Conservation (phyloP, 495 filamentous ascomycete species). For the Amniculicola lignicola region DNA sequence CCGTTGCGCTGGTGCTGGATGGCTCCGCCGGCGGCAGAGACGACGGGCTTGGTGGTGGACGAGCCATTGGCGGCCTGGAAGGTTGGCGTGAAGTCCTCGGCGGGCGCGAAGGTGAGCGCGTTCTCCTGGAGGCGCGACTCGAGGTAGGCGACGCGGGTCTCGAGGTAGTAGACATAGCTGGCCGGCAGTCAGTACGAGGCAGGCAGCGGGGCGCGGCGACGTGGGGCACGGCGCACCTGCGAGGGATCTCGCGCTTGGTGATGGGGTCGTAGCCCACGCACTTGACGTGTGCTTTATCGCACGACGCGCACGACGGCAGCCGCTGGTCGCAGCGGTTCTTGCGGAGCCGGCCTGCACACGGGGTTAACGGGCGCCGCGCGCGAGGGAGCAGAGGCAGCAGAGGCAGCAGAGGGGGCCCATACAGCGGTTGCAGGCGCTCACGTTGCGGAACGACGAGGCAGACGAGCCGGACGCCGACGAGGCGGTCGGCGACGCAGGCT, state of each 20-base stretch:
- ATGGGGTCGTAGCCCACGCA: constrained; percentile 96
- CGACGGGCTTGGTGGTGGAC: constrained; percentile 6
- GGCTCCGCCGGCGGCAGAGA: background rate
- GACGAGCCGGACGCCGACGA: constrained; percentile 41
- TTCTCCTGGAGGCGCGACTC: constrained; percentile 72
- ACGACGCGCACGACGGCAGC: constrained; percentile 82
- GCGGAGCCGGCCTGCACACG: constrained; percentile 80
- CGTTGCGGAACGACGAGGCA: constrained; percentile 77
- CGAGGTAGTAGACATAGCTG: constrained; percentile 92
- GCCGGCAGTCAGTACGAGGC: constrained; percentile 15
- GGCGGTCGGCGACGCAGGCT: constrained; percentile 27
- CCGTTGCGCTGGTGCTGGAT: constrained; percentile 14
- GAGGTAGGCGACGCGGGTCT: constrained; percentile 77
- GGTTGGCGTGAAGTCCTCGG: constrained; percentile 69
- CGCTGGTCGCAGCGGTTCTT: constrained; percentile 95
- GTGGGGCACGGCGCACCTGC: constrained; percentile 53
- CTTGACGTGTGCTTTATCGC: constrained; percentile 82
- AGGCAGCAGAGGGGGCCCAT: too few relatives aligned
- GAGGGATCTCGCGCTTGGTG: constrained; percentile 87
- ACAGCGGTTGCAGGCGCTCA: constrained; percentile 94
- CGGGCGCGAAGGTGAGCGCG: constrained; percentile 66
- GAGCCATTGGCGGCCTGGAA: constrained; percentile 19
- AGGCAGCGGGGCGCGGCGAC: background rate
- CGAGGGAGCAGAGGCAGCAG: constrained; percentile 53
- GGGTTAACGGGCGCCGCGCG: constrained; percentile 88